Evolutionary conservation across 306 rosid species (phyloP).

Genomic region (Astragalus glycyphyllos): DNA sequence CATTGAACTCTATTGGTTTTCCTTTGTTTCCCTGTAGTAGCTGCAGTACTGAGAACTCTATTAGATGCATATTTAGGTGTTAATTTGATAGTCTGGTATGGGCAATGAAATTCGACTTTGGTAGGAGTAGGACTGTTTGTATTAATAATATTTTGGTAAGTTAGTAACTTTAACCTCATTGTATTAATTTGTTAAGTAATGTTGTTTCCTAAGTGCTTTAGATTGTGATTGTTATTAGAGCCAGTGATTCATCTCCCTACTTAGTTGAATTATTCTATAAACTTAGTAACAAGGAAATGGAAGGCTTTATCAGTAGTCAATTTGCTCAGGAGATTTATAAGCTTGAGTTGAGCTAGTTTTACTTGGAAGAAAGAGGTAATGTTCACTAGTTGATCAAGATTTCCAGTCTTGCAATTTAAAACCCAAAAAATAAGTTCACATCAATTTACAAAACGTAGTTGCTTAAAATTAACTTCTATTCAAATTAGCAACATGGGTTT

Average conservation of each 20-base stretch:
- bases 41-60: not conserved
- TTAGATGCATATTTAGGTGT: constrained; percentile 4
- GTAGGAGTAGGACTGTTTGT: not conserved
- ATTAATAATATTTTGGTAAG: not conserved
- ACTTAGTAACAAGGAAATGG: not conserved
- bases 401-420: too few species aligned
- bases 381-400: too few species aligned
- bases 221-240: constrained; percentile 6
- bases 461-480: too few species aligned
- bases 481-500: too few species aligned
- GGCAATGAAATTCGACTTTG: constrained; percentile 1
- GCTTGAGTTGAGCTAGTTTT: constrained; percentile 1
- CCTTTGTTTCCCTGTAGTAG: constrained; percentile 15
- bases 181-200: not conserved
- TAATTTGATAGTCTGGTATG: constrained; percentile 22
- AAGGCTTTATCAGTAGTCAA: constrained; percentile 9
- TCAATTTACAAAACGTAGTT: too few species aligned
- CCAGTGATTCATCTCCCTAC: not conserved
- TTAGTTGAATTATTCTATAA: constrained; percentile 6
- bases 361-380: constrained; percentile 23
- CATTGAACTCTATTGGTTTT: not conserved
- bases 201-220: constrained; percentile 16
- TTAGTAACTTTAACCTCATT: constrained; percentile 13
- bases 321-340: constrained; percentile 12
- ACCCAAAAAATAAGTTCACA: too few species aligned